phyloP scores from a whole-genome alignment of 306 rosid genomes.

The Vigna unguiculata region DNA sequence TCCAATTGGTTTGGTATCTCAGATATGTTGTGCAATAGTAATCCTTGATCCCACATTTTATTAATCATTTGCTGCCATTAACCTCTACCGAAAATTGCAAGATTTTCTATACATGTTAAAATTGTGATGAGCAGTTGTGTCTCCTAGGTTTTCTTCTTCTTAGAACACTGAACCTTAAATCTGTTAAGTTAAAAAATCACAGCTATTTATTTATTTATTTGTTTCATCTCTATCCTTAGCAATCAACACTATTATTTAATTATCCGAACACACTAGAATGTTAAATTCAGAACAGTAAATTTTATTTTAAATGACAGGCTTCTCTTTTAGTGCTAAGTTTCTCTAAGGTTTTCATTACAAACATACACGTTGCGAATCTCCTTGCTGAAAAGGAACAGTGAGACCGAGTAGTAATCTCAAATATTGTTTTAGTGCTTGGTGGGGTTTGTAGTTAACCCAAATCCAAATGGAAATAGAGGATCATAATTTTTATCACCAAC shows the following conservation, averaged over 20 bases:
- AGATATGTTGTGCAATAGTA: no score
- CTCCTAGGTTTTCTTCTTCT: no score
- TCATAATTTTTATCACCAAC: conserved; percentile 80
- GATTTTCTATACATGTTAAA: no score
- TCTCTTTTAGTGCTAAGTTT: conserved; percentile 9
- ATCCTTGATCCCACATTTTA: no score
- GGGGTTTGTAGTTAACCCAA: conserved; percentile 72
- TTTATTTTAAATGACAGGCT: neutral
- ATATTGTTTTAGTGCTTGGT: conserved; percentile 27
- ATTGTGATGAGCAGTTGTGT: no score
- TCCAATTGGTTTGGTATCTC: no score
- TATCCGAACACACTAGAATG: neutral
- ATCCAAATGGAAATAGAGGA: conserved; percentile 80
- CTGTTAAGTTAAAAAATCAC: no score
- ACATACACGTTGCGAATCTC: neutral
- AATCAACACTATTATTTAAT: neutral
- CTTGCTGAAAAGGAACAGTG: neutral
- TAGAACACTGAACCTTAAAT: no score
- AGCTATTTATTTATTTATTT: no score
- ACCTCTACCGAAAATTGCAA: no score
- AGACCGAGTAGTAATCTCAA: conserved; percentile 7
- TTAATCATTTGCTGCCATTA: no score
- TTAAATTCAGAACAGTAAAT: neutral
- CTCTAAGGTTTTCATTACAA: neutral
- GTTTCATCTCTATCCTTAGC: neutral